A percentile compares a stretch with the other conserved stretches of the same genome.
phyloP scores from a whole-genome alignment of 2,329 filamentous ascomycete species.

The Paecilomyces niveus region DNA sequence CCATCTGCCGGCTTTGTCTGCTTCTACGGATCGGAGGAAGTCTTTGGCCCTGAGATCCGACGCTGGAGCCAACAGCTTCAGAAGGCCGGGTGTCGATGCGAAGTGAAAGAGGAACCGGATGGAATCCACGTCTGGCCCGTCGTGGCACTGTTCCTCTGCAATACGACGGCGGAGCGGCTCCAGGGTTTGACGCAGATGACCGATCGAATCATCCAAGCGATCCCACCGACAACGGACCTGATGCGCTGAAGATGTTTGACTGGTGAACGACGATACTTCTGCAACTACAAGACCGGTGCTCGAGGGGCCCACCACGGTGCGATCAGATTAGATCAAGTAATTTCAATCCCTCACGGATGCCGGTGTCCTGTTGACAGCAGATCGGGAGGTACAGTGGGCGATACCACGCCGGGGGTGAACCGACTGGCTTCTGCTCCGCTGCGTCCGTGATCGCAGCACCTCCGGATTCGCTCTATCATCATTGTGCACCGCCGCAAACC shows the following conservation, averaged over 20 bases:
- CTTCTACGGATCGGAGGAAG: slow-evolving; percentile 68
- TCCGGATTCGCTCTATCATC: slow-evolving; percentile 27
- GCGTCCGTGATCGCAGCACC: slow-evolving; percentile 5
- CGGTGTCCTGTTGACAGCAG: background rate
- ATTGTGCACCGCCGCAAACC: slow-evolving; percentile 14
- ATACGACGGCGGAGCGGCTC: slow-evolving; percentile 38
- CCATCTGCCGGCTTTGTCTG: slow-evolving; percentile 63
- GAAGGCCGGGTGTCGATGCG: slow-evolving; percentile 49
- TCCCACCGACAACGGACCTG: background rate
- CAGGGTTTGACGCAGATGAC: slow-evolving; percentile 32
- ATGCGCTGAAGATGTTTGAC: background rate
- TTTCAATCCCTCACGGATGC: slow-evolving; percentile 40
- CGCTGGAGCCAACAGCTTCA: slow-evolving; percentile 42
- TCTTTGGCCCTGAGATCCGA: slow-evolving; percentile 65
- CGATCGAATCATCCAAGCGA: background rate
- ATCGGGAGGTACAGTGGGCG: slow-evolving; percentile 7
- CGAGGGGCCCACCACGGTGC: slow-evolving; percentile 6
- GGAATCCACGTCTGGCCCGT: slow-evolving; percentile 81
- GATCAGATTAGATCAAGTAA: slow-evolving; percentile 60
- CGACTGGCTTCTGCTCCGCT: slow-evolving; percentile 21
- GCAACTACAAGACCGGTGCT: background rate
- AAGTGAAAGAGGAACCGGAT: slow-evolving; percentile 47
- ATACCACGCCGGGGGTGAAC: slow-evolving; percentile 8
- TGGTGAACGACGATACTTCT: background rate
- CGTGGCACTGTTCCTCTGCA: slow-evolving; percentile 52